phyloP scores from a whole-genome alignment of 148 eudicot species.

The Arctostaphylos glauca region DNA sequence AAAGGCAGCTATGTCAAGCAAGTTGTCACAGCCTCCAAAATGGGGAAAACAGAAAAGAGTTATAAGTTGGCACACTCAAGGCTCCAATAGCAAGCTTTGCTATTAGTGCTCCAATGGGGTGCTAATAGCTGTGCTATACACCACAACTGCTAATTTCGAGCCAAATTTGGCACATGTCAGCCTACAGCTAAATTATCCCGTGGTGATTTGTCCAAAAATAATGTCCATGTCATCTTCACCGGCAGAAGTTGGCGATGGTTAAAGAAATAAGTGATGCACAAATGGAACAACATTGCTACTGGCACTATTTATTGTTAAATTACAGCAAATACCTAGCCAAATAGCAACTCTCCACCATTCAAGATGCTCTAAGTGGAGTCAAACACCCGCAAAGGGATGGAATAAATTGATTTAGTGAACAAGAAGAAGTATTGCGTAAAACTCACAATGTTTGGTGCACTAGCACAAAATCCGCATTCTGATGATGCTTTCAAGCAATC shows the following conservation, averaged over 20 bases:
- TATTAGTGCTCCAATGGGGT: neutral
- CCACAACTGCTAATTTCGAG: neutral
- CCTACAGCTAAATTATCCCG: neutral
- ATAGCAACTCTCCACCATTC: neutral
- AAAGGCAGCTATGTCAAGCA: neutral
- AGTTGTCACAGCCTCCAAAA: neutral
- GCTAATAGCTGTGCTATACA: neutral
- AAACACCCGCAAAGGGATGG: neutral
- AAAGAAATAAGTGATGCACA: neutral
- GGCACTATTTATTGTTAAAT: neutral
- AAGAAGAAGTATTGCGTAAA: neutral
- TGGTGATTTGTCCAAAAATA: neutral
- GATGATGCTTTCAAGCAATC: slow-evolving; percentile 55
- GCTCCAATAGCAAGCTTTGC: neutral
- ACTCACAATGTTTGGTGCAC: slow-evolving; percentile 45
- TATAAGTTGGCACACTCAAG: neutral
- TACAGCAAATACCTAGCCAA: neutral
- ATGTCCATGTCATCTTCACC: neutral
- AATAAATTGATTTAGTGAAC: neutral
- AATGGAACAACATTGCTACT: neutral
- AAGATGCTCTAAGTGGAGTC: neutral
- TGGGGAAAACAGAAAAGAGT: neutral
- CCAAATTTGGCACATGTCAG: neutral
- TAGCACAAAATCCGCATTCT: slow-evolving; percentile 65
- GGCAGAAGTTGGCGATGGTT: neutral